Evolutionary conservation across 1,284 basidiomycete genomes (phyloP).

Genomic region (Golubevia sp.): DNA sequence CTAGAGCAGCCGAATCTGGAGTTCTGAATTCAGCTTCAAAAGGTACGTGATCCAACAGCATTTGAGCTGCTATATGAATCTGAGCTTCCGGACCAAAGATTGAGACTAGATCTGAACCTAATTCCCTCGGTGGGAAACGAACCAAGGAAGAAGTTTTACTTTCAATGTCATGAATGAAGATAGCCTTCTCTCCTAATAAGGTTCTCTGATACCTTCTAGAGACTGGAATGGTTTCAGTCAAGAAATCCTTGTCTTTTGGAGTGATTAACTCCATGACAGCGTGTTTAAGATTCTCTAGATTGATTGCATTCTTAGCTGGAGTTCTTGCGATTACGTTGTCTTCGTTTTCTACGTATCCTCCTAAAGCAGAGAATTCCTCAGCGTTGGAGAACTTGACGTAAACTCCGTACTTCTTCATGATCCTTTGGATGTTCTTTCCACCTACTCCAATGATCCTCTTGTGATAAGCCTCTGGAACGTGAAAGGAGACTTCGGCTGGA

Average conservation of each 20-base stretch:
- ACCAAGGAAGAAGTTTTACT: conserved; percentile 92
- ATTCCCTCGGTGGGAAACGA: conserved; percentile 93
- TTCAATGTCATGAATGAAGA: conserved; percentile 96
- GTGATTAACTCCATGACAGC: conserved; percentile 97
- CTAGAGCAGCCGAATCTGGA: conserved; percentile 76
- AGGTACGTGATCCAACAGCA: conserved; percentile 92
- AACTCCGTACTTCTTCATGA: conserved; percentile 99
- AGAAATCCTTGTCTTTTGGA: conserved; percentile 97
- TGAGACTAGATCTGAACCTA: conserved; percentile 83
- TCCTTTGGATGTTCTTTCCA: conserved; percentile 96
- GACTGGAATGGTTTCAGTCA: conserved; percentile 88
- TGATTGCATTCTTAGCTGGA: conserved; percentile 94
- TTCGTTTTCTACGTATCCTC: conserved; percentile 95
- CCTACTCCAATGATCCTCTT: conserved; percentile 99
- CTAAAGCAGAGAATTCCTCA: conserved; percentile 91
- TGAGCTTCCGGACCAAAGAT: conserved; percentile 97
- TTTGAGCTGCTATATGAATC: conserved; percentile 92
- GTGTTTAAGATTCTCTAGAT: conserved; percentile 91
- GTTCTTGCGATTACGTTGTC: conserved; percentile 98
- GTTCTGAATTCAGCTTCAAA: conserved; percentile 95
- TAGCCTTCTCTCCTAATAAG: conserved; percentile 90
- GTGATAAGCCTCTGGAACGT: conserved; percentile 96
- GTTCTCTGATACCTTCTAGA: conserved; percentile 93
- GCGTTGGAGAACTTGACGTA: conserved; percentile 99
- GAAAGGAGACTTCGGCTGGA: conserved; percentile 98